Base-by-base conservation (phyloP, 2,329 filamentous ascomycete genomes). In the Truncatella angustata region DNA sequence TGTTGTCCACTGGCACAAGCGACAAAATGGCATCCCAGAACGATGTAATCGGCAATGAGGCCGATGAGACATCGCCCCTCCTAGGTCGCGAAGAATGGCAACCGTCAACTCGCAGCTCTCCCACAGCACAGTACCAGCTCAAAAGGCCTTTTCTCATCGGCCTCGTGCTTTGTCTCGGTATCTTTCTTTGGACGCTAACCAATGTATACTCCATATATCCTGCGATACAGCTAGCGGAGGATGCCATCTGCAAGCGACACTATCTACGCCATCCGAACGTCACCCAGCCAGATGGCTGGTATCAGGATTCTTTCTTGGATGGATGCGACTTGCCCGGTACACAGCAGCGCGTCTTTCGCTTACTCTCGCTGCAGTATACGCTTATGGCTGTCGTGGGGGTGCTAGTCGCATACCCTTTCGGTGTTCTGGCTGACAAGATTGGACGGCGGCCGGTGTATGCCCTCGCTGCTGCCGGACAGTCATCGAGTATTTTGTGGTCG, bases 361-460 rank as follows among this genome's bases (percentile, higher is more conserved):
- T 56, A 11, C 54, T 56, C 37, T 52, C 49, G 12, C 39, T 57
- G 10, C 23, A 32, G 4, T 49, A 51, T 21, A 42, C 52, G 28
- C 46, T 57, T 12, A 40, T 46, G 9, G 45, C 50, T 23, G 10
- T 54, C 36, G 44, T 58, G 14, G 56, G 56, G 5, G 20, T 59
- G 14, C 26, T 59, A 10, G 52, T 51, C 21, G 52, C 52, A 2
- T 40, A 58, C 10, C 58, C 58, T 9, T 58, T 52, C 34, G 56
- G 58, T 18, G 40, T 56, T 7, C 42, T 58, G 2, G 57, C 57
- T 6, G 58, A 60, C 35, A 50, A 54, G n/a, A 50, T 52, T 6
- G 28, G 28, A 32, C 46, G 58, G 18, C 56, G 45, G 35, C 55
- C 55, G 3, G 34, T 54, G 1, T 58, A 60, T 42, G 32, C 50